These are phyloP conservation scores for Entophlyctis luteolus DNA, from an alignment of 192 early-diverging fungal genomes.

Conservation along the genomic window DNA sequence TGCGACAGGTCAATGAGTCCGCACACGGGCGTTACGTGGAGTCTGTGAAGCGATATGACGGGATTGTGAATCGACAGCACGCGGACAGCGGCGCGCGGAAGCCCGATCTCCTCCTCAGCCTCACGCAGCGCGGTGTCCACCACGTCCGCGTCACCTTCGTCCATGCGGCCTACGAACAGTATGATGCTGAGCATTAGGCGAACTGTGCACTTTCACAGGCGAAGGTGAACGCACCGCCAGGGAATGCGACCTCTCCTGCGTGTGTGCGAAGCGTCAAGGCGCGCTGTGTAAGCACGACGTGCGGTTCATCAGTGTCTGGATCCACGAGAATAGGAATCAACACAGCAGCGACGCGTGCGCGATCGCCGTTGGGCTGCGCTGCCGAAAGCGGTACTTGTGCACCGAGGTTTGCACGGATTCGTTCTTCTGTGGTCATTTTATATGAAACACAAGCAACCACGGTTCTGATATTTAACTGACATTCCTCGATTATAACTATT, in stretches of 20 bases:
- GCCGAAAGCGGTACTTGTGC: too few species aligned
- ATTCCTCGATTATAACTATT: too few species aligned
- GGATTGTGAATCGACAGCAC: conserved; percentile 21
- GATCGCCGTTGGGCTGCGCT: too few species aligned
- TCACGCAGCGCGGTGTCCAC: conserved; percentile 33
- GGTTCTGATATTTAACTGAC: too few species aligned
- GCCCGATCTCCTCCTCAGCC: conserved; percentile 39
- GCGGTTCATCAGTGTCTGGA: conserved; percentile 7
- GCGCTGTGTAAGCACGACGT: conserved; percentile 27
- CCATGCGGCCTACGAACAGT: conserved; percentile 19
- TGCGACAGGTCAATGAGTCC: conserved; percentile 14
- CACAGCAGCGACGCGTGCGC: conserved; percentile 35
- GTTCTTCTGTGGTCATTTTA: too few species aligned
- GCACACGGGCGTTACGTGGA: conserved; percentile 35
- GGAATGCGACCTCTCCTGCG: conserved; percentile 38
- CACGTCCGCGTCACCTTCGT: conserved; percentile 19
- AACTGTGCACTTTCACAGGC: too few species aligned
- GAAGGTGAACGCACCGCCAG: conserved; percentile 25
- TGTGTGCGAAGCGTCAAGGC: conserved; percentile 30
- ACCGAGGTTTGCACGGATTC: too few species aligned
- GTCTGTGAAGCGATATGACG: conserved; percentile 20
- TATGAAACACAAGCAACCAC: too few species aligned
- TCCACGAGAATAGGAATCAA: conserved; percentile 26
- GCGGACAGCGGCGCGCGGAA: conserved; percentile 19
- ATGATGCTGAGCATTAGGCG: neutral